These are phyloP conservation scores for Nicotiana tabacum DNA, from an alignment of 257 asterid species.

Conservation along the genomic window DNA sequence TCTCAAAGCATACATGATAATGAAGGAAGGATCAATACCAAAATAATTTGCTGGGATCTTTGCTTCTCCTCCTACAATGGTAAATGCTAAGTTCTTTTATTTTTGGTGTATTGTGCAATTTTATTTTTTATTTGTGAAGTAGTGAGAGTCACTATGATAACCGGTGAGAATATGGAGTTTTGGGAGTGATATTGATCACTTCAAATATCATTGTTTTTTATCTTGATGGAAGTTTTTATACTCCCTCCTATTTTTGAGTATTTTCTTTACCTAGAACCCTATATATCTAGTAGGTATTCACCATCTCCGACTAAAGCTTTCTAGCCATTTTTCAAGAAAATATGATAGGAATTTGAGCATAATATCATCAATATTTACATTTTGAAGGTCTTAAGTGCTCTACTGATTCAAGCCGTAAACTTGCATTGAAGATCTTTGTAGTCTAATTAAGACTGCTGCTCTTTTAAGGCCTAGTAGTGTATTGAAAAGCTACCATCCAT, in stretches of 20 bases:
- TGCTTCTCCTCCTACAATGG: no score
- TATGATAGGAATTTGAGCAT: background rate
- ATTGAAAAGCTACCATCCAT: background rate
- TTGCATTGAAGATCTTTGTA: background rate
- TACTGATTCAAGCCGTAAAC: background rate
- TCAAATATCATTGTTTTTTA: no score
- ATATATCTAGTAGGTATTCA: background rate
- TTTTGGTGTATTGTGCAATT: no score
- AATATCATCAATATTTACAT: background rate
- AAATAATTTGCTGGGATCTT: no score
- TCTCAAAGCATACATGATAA: no score
- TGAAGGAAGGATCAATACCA: no score
- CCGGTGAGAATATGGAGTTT: no score
- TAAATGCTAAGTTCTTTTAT: no score
- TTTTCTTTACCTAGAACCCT: background rate
- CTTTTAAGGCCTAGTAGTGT: background rate
- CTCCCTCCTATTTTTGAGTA: background rate
- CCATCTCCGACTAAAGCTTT: background rate
- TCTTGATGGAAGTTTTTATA: background rate
- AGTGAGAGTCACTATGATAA: no score
- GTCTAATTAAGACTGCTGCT: background rate
- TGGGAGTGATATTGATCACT: no score
- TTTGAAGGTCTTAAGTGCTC: background rate
- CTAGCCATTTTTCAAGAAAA: background rate
- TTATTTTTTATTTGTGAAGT: no score